Conservation (phyloP, 23 red algal species). For the Gracilaria domingensis region DNA sequence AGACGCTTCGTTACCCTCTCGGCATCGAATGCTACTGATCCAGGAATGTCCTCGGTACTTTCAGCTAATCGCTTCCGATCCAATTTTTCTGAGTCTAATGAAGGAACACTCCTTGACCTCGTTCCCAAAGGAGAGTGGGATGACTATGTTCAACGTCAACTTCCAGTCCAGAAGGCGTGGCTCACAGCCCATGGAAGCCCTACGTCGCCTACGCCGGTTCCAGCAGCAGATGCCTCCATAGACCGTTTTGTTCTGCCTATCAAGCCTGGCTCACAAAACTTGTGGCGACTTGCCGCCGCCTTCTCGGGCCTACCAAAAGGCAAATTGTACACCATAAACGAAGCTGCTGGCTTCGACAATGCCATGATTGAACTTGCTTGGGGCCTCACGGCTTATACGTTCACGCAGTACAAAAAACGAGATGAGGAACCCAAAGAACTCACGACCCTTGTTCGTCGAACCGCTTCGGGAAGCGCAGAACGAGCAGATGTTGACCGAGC, state of each 20-base stretch:
- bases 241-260: slow-evolving; percentile 46
- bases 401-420: slow-evolving; percentile 58
- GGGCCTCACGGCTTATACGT: slow-evolving; percentile 55
- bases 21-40: slow-evolving; percentile 30
- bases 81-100: slow-evolving; percentile 25
- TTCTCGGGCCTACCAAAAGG: slow-evolving; percentile 46
- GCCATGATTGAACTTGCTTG: slow-evolving; percentile 52
- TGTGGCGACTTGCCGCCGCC: slow-evolving; percentile 57
- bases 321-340: slow-evolving; percentile 34
- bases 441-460: slow-evolving; percentile 40
- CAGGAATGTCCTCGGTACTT: slow-evolving; percentile 53
- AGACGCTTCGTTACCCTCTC: background rate
- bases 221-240: slow-evolving; percentile 43
- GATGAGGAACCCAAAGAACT: slow-evolving; percentile 14
- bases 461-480: slow-evolving; percentile 22
- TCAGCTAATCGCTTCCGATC: slow-evolving; percentile 54
- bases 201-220: slow-evolving; percentile 51
- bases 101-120: slow-evolving; percentile 43
- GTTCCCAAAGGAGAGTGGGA: slow-evolving; percentile 40
- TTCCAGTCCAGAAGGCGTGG: slow-evolving; percentile 23
- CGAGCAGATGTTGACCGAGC: slow-evolving; percentile 69
- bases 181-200: slow-evolving; percentile 35
- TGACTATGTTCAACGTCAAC: slow-evolving; percentile 41
- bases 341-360: slow-evolving; percentile 21
- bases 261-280: slow-evolving; percentile 31